These are phyloP conservation scores for Nemania diffusa DNA, from an alignment of 2,329 filamentous ascomycete genomes.

Conservation along the genomic window DNA sequence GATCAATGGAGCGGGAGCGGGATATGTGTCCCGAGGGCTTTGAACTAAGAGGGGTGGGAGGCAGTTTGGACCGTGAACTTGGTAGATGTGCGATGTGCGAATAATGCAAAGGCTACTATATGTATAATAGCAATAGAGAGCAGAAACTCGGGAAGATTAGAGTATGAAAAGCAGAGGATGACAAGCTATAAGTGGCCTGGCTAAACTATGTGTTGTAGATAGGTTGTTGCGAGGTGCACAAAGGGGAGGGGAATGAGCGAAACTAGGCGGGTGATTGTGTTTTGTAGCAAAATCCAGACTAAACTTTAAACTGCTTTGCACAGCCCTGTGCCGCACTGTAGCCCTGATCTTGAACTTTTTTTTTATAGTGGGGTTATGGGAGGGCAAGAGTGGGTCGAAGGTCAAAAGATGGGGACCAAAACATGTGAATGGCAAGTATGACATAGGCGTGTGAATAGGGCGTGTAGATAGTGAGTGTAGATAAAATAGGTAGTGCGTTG, in stretches of 20 bases:
- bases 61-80: not conserved
- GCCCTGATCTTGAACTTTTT: slow-evolving; percentile 16
- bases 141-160: not conserved
- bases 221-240: not conserved
- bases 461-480: not conserved
- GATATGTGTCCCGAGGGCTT: not conserved
- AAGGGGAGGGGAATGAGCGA: not conserved
- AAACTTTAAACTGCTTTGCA: slow-evolving; percentile 18
- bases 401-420: slow-evolving; percentile 14
- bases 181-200: not conserved
- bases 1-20: slow-evolving; percentile 11
- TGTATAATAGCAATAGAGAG: not conserved
- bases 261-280: slow-evolving; percentile 5
- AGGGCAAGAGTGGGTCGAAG: slow-evolving; percentile 10
- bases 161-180: not conserved
- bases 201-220: not conserved
- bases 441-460: too few relatives aligned
- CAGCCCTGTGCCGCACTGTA: not conserved
- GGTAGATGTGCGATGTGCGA: not conserved
- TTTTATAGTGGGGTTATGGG: slow-evolving; percentile 26
- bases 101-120: not conserved
- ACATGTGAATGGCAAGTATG: slow-evolving; percentile 30
- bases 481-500: not conserved
- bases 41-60: not conserved
- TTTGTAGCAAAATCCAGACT: slow-evolving; percentile 15